A percentile compares a stretch with the other conserved stretches of the same genome.
phyloP scores from a whole-genome alignment of 495 filamentous ascomycete species.

The Aspergillus bridgeri region DNA sequence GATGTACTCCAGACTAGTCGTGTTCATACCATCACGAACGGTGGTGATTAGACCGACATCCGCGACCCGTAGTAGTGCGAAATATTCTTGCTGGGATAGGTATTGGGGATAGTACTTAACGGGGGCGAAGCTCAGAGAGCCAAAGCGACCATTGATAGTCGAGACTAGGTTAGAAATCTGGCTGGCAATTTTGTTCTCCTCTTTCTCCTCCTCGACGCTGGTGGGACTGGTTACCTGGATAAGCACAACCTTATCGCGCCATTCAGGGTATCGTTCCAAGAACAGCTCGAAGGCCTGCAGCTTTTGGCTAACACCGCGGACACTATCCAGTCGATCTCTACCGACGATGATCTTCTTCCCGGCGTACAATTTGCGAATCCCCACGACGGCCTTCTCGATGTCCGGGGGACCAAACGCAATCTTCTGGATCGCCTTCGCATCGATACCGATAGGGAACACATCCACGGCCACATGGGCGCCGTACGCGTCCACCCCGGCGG shows the following conservation, averaged over 20 bases:
- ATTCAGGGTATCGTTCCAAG: conserved; percentile 80
- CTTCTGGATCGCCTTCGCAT: conserved; percentile 66
- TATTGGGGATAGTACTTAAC: conserved; percentile 94
- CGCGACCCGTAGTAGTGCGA: conserved; percentile 79
- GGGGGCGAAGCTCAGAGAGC: conserved; percentile 78
- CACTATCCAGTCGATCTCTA: conserved; percentile 85
- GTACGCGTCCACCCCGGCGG: conserved; percentile 80
- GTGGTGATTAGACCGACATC: conserved; percentile 90
- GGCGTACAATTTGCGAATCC: conserved; percentile 66
- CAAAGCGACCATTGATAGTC: conserved; percentile 85
- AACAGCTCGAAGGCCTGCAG: conserved; percentile 89
- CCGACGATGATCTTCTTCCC: conserved; percentile 91
- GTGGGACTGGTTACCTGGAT: conserved; percentile 93
- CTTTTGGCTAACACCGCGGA: conserved; percentile 88
- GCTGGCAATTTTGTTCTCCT: conserved; percentile 71
- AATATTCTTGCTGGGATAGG: conserved; percentile 80
- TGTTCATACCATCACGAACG: conserved; percentile 95
- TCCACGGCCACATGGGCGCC: conserved; percentile 84
- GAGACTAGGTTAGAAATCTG: conserved; percentile 84
- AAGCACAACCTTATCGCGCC: conserved; percentile 86
- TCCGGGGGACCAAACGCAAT: conserved; percentile 64
- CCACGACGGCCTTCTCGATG: conserved; percentile 62
- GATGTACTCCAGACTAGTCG: conserved; percentile 88
- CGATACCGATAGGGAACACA: conserved; percentile 88
- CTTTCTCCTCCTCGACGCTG: conserved; percentile 66